These are phyloP conservation scores for Fusarium annulatum DNA, from an alignment of 2,329 filamentous ascomycete genomes.

Conservation along the genomic window DNA sequence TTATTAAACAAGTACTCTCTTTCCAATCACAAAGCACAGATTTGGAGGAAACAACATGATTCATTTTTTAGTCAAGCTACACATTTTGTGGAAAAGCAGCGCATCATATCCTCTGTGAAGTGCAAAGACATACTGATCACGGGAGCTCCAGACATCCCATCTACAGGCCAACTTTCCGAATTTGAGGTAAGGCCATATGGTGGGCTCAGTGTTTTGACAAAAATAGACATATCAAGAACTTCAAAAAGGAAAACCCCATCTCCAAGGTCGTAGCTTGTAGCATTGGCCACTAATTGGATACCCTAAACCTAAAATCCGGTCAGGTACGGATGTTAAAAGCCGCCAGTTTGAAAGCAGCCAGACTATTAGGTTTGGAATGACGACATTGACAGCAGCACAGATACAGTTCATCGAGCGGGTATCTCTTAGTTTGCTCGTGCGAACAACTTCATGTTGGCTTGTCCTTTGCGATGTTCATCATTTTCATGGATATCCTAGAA, in stretches of 20 bases:
- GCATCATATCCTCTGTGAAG: background rate
- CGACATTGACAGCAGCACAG: slow-evolving; percentile 13
- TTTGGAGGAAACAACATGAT: too few species aligned
- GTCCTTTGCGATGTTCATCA: background rate
- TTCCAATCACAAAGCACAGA: too few species aligned
- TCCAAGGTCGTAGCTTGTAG: slow-evolving; percentile 1
- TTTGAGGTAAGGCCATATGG: background rate
- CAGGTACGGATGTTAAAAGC: background rate
- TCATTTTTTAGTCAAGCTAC: background rate
- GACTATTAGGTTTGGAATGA: background rate
- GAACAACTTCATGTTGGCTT: background rate
- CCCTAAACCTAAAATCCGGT: slow-evolving; percentile 21
- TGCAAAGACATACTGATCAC: background rate
- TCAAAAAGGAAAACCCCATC: background rate
- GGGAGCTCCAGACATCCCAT: background rate
- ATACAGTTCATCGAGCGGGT: slow-evolving; percentile 11
- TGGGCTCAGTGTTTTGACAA: background rate
- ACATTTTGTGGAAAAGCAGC: background rate
- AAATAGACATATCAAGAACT: background rate
- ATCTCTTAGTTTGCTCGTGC: slow-evolving; percentile 1
- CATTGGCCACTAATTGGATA: slow-evolving; percentile 5
- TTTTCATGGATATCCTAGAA: background rate
- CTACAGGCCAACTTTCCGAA: background rate
- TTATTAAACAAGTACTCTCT: background rate
- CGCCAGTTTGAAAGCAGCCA: background rate